A percentile compares a stretch with the other conserved stretches of the same genome.
Evolutionary conservation across 768 basidiomycete genomes (phyloP).

Genomic region (Hemileccinum impolitum): DNA sequence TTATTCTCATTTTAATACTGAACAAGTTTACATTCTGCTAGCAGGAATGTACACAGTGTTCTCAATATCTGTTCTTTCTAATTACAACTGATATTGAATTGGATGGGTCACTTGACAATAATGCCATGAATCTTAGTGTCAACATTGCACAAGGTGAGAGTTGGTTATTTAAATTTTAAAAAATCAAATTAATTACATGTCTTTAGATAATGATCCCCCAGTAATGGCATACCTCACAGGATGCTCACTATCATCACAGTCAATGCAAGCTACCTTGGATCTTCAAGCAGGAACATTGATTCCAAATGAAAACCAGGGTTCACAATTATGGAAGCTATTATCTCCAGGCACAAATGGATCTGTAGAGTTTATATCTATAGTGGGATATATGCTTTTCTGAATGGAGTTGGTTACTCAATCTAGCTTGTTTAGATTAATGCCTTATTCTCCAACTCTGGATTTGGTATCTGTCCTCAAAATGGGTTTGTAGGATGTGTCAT

Average conservation of each 20-base stretch:
- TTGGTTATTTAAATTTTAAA: not conserved
- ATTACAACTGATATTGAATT: conserved; percentile 8
- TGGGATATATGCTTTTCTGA: not conserved
- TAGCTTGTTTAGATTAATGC: not conserved
- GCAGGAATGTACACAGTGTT: not conserved
- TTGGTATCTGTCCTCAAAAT: conserved; percentile 3
- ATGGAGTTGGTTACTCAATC: fast-evolving
- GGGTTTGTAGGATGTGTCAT: not conserved
- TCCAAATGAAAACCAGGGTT: not conserved
- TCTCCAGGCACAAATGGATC: not conserved
- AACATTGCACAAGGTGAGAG: not conserved
- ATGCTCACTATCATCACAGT: conserved; percentile 3
- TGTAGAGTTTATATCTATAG: not conserved
- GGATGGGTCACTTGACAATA: not conserved
- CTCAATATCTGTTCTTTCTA: conserved; percentile 6
- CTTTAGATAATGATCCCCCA: not conserved
- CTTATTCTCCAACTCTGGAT: fast-evolving
- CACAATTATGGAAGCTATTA: conserved; percentile 8
- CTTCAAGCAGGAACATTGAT: not conserved
- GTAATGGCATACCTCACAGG: conserved; percentile 6
- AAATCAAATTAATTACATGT: not conserved
- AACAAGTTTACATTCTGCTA: not conserved
- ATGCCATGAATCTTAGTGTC: not conserved
- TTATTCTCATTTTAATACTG: too few relatives aligned
- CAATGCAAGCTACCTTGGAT: conserved; percentile 1